Evolutionary conservation across 306 rosid genomes (phyloP), one percentile per base, ranked within the genome.

Genomic region (Dryas octopetala): DNA sequence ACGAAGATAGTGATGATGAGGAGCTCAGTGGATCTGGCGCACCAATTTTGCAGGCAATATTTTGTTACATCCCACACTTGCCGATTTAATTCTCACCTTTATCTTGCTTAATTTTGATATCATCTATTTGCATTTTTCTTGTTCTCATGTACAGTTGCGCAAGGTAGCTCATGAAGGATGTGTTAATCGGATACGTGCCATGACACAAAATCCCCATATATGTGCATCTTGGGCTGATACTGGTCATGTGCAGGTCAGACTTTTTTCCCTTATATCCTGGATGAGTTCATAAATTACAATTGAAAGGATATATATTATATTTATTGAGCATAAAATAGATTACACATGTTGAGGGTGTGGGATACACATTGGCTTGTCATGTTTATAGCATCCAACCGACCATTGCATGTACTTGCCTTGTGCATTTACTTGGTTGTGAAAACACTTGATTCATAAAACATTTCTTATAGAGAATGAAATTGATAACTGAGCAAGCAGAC

Each of bases 171-270:
- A 95, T 53, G 90, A 87, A 81, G 97, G 98, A 64, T 74, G 92
- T 74, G 68, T 95, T 68, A 91, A 95, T 82, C 89, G 98, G 53
- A 89, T 91, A 74, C 97, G 98, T 50, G 76, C 96, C 78, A 95
- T 95, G 98, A 38, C 90, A 51, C 97, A 95, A 91, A 87, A 80
- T 70, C 97, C 97, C 26, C 93, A 89, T 61, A 90, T 91, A 69
- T 95, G 92, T 87, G 98, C 98, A 70, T 82, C 96, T 72, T 95
- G 98, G 98, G 87, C 89, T 17, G 98, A 95, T 78, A 74, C 82
- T 54, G 96, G 97, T 83, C 78, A 81, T 79, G 93, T 90, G 49
- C 93, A 95, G 97, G 98, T 95, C 45, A 71, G 87, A 74, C 51
- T 81, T 80, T 44, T 58, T 53, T 45, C 15, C 11, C 49, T 52